phyloP scores from a whole-genome alignment of 495 filamentous ascomycete genomes.

The Hapsidospora chrysogenum region DNA sequence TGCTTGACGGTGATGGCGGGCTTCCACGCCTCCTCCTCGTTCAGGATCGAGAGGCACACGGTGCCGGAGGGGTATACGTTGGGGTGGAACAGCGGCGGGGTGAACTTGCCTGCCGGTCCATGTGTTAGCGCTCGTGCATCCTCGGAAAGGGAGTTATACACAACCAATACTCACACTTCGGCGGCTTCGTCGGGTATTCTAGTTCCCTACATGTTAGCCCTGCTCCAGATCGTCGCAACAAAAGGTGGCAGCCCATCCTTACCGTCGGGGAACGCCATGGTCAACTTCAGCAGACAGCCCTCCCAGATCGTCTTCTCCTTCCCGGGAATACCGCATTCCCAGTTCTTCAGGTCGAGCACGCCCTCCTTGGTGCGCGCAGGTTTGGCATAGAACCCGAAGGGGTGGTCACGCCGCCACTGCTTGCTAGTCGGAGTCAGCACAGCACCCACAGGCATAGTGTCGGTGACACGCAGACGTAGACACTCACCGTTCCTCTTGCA shows the following conservation, averaged over 20 bases:
- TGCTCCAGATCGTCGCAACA: conserved; percentile 1
- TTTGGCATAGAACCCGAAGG: conserved; percentile 92
- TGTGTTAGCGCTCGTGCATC: conserved; percentile 6
- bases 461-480: background rate
- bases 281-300: conserved; percentile 86
- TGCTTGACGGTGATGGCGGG: conserved; percentile 97
- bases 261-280: conserved; percentile 91
- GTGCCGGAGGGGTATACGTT: conserved; percentile 98
- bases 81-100: conserved; percentile 90
- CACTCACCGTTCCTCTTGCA: conserved; percentile 77
- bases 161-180: conserved; percentile 58
- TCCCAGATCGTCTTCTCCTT: conserved; percentile 96
- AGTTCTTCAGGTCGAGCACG: conserved; percentile 79
- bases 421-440: conserved; percentile 37
- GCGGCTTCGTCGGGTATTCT: conserved; percentile 99
- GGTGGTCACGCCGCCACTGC: conserved; percentile 92
- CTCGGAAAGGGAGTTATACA: no score
- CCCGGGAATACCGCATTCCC: conserved; percentile 92
- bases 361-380: conserved; percentile 65
- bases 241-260: conserved; percentile 14
- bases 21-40: conserved; percentile 97
- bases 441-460: background rate
- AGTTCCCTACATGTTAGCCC: conserved; percentile 6
- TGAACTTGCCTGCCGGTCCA: conserved; percentile 77
- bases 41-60: conserved; percentile 92